Base-by-base conservation (phyloP, 169 alveolate genomes). In the Miamiensis avidus region DNA sequence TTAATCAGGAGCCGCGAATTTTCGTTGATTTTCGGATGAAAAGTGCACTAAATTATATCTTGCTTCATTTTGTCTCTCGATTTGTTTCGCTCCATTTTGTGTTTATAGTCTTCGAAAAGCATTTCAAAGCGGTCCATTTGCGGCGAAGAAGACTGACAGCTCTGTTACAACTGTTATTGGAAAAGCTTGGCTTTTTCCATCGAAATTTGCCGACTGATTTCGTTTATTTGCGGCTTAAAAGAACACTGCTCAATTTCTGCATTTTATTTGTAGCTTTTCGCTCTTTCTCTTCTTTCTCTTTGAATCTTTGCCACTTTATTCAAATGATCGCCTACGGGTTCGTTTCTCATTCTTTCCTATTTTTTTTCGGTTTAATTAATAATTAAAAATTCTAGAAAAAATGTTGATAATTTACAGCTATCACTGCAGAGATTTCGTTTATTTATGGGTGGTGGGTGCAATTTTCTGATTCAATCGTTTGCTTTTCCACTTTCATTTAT, bases 271-370 rank as follows among this genome's bases (percentile, higher is more conserved):
- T 33, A 78, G 26, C 74, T 78, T 34, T 74, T 78, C n/a, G 83
- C 83, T 25, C 83, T 78, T 78, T 78, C 83, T 78, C 34, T 78
- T 11, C 74, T 34, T 78, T 78, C 83, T 31, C 74, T 34, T 78
- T 33, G 16, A n/a, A 33, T 31, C 28, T 78, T 78, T 33, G 74
- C 83, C 0, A 78, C 74, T 31, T 78, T 78, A 69, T 33, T 1
- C 34, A 78, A 34, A 31, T 33, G 34, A 31, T 78, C 83, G 20
- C 83, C 83, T 29, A 78, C 83, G 26, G 69, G 83, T 33, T 78
- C 83, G 25, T 78, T 78, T 78, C 83, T 78, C 34, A 78, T 33
- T n/a, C 74, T 78, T 34, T 78, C 33, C 81, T 75, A 25, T 20
- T 20, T 25, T 25, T 25, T 20, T 65, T 25, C 20, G 26, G 74